Evolutionary conservation across 2,329 filamentous ascomycete genomes (phyloP), one percentile per base, ranked within the genome.

Genomic region (Penicillium brasilianum): DNA sequence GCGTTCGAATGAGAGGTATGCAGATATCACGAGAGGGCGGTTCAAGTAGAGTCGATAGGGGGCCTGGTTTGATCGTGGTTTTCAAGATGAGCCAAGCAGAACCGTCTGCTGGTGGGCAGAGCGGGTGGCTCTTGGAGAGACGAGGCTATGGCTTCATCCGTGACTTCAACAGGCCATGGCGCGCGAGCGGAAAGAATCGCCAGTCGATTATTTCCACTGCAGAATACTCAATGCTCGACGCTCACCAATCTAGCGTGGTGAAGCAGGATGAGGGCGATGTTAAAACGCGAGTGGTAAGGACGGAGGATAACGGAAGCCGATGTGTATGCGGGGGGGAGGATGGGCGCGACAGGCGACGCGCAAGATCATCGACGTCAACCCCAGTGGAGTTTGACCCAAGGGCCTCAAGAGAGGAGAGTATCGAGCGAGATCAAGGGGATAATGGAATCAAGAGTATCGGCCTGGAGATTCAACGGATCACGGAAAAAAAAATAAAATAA

Each of bases 81-180:
- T 48, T 58, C 44, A 44, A 65, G 58, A 59, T 60, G 66, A 66
- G 65, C 69, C 65, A 69, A 73, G 73, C 73, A 73, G 69, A 70
- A 72, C 76, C 76, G 74, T 78, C 77, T 78, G 77, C 77, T 71
- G 71, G 73, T 66, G 70, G 74, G 77, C 77, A 78, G 77, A 77
- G 74, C 76, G 74, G 75, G 68, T 73, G 43, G 75, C 76, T 77
- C 76, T 75, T 71, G 58, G 56, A 59, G 54, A 57, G 65, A 60
- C 68, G 70, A 74, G 68, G 71, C 71, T 78, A 75, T 74, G 71
- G 66, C 76, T 74, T 77, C 74, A 76, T 76, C 73, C 71, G 76
- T 70, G 69, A 66, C 67, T 77, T 78, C 72, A 78, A 75, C 69
- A 65, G 71, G 74, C 75, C 77, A 78, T 78, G 69, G 63, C 71